Evolutionary conservation across 2,329 filamentous ascomycete species (phyloP), one percentile per base, ranked within the genome.

Genomic region (Fusarium beomiforme): DNA sequence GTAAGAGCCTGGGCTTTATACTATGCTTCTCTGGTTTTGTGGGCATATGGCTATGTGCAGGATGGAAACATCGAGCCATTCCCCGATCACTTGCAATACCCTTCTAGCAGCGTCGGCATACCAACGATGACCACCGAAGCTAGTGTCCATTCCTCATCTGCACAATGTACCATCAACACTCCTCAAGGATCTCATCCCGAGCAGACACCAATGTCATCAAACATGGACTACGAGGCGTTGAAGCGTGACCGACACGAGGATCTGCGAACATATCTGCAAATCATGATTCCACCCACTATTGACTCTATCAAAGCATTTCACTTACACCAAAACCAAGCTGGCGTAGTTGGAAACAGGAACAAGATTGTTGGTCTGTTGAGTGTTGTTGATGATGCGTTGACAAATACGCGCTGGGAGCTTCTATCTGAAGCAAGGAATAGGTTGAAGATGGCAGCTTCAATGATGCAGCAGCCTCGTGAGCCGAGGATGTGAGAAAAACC

Each of bases 281-380:
- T 77, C 42, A 77, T 77, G 75, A 76, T 77, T 3, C 75, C 75
- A 10, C 73, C 75, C 5, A 76, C 75, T 0, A 77, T 77, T 16
- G 74, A 76, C 41, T 77, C 75, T 5, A 76, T 73, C 50, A 77
- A 77, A 24, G 75, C 73, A 14, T 77, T 77, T 14, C 75, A 77
- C 24, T 44, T 77, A 17, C 75, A 77, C 16, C 75, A 77, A 26
- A 77, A 77, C n/a, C 75, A 77, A 43, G 75, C 71, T 4, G 75
- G 75, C 3, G 75, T 77, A 3, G 75, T 77, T 0, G 75, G 75
- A 9, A 77, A 77, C 39, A 65, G 75, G 8, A 77, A 77, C 17
- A 77, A 74, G 29, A 71, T 75, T 33, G 73, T 77, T 39, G 75
- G 75, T 3, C 59, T 77, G 6, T 33, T 77, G 29, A 76, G 75